Percentiles rank a stretch among this genome's conserved stretches.
Conservation (phyloP, 306 rosid genomes). For the Cucumis cinereus region DNA sequence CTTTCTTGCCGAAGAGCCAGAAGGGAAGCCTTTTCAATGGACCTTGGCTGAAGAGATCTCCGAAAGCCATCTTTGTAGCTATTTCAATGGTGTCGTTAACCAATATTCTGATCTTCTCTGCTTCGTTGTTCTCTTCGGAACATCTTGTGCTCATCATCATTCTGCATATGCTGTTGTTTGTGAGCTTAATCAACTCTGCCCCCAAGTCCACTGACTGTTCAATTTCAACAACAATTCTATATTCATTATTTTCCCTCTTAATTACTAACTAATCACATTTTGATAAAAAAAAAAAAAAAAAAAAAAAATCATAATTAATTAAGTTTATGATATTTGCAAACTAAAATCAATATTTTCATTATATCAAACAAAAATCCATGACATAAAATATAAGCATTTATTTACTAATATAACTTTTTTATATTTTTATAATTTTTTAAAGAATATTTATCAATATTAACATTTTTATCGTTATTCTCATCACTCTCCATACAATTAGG, state of each 20-base stretch:
- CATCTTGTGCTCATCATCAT: conserved; percentile 37
- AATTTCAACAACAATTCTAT: background rate
- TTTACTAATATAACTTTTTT: no score
- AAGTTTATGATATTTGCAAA: no score
- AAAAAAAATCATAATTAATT: no score
- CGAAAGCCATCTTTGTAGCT: conserved; percentile 20
- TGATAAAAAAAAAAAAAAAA: no score
- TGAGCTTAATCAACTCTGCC: conserved; percentile 25
- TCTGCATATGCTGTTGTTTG: conserved; percentile 22
- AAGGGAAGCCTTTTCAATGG: conserved; percentile 40
- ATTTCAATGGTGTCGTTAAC: conserved; percentile 36
- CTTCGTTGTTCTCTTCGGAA: conserved; percentile 26
- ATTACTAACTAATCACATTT: no score
- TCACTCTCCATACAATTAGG: no score
- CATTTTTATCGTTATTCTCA: no score
- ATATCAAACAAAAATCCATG: no score
- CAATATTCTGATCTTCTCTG: conserved; percentile 17
- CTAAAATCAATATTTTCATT: no score
- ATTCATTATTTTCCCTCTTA: background rate
- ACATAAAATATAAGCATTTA: no score
- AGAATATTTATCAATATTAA: no score
- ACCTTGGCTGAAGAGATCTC: conserved; percentile 32
- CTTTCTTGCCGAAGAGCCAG: conserved; percentile 38
- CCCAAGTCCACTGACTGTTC: conserved; percentile 20
- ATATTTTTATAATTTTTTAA: no score